Percentiles rank a stretch among this genome's conserved stretches.
Conservation (phyloP, 164 flowering plant genomes). For the Annona cherimola region DNA sequence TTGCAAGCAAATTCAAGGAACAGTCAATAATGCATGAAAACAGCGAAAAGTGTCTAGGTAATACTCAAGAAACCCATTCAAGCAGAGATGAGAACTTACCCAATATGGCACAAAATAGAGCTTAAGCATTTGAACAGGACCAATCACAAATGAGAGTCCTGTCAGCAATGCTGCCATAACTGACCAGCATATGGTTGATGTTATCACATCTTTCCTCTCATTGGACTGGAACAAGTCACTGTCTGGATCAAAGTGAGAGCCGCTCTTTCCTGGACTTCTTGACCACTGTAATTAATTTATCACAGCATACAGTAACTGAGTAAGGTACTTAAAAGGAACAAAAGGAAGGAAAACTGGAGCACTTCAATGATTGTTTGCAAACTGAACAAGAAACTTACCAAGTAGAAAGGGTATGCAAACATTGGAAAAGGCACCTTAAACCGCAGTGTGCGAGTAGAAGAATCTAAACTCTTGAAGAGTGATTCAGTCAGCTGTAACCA, state of each 20-base stretch:
- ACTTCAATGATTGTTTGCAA: neutral
- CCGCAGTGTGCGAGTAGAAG: slow-evolving; percentile 28
- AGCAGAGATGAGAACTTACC: slow-evolving; percentile 34
- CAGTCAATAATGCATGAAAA: neutral
- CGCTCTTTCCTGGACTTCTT: slow-evolving; percentile 88
- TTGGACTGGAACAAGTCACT: slow-evolving; percentile 69
- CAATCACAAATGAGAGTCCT: slow-evolving; percentile 46
- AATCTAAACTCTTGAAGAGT: slow-evolving; percentile 44
- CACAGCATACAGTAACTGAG: neutral
- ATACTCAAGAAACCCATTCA: neutral
- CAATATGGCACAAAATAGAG: slow-evolving; percentile 75
- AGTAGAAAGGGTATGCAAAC: slow-evolving; percentile 70
- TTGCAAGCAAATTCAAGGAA: neutral
- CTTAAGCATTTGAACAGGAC: slow-evolving; percentile 73
- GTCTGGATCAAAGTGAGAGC: slow-evolving; percentile 81
- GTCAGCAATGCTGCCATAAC: slow-evolving; percentile 71
- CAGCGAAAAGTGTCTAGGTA: neutral
- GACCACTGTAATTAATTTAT: slow-evolving; percentile 48
- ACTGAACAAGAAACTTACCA: slow-evolving; percentile 34
- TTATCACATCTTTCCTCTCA: slow-evolving; percentile 68
- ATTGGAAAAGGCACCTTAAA: slow-evolving; percentile 61
- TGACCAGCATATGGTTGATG: slow-evolving; percentile 75
- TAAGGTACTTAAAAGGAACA: neutral
- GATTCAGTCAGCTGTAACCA: slow-evolving; percentile 54
- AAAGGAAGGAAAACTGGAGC: neutral